Conservation (phyloP, 805 yeast species). For the Starmerella bombi region DNA sequence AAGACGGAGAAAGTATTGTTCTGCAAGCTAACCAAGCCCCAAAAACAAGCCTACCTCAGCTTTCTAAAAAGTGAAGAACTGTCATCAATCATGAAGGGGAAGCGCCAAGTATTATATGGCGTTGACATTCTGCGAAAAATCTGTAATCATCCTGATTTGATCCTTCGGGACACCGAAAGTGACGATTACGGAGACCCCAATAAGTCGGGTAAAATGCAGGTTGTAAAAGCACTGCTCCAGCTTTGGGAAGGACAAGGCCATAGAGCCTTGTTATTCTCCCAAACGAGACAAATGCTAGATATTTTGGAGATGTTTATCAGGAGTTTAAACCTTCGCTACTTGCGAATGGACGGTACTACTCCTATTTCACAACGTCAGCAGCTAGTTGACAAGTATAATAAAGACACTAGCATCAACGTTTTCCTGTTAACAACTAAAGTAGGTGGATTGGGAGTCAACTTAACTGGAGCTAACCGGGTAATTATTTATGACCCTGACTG, state of each 20-base stretch:
- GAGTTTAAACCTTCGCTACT: slow-evolving; percentile 35
- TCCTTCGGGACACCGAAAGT: slow-evolving; percentile 33
- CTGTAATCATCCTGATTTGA: slow-evolving; percentile 91
- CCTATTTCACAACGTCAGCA: slow-evolving; percentile 62
- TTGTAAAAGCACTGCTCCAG: slow-evolving; percentile 56
- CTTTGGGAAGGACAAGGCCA: slow-evolving; percentile 70
- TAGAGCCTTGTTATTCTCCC: slow-evolving; percentile 75
- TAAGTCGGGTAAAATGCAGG: slow-evolving; percentile 81
- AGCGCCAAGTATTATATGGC: slow-evolving; percentile 71
- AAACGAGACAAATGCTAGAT: slow-evolving; percentile 86
- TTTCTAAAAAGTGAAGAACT: slow-evolving; percentile 70
- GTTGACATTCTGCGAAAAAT: slow-evolving; percentile 82
- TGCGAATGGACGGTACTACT: slow-evolving; percentile 93
- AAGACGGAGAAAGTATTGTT: slow-evolving; percentile 90
- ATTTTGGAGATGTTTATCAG: slow-evolving; percentile 59
- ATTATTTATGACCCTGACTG: slow-evolving; percentile 95
- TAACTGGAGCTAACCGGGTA: slow-evolving; percentile 91
- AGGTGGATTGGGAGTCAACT: slow-evolving; percentile 88
- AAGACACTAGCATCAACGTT: slow-evolving; percentile 41
- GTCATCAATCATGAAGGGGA: slow-evolving; percentile 56
- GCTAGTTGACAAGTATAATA: slow-evolving; percentile 71
- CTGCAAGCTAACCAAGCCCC: slow-evolving; percentile 69
- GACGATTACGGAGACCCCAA: slow-evolving; percentile 33
- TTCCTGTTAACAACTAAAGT: slow-evolving; percentile 86
- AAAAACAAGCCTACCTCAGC: slow-evolving; percentile 57